Percentiles rank a stretch among this genome's conserved stretches.
Conservation (phyloP, 2,329 filamentous ascomycete species). For the Leptosphaerulina australis region DNA sequence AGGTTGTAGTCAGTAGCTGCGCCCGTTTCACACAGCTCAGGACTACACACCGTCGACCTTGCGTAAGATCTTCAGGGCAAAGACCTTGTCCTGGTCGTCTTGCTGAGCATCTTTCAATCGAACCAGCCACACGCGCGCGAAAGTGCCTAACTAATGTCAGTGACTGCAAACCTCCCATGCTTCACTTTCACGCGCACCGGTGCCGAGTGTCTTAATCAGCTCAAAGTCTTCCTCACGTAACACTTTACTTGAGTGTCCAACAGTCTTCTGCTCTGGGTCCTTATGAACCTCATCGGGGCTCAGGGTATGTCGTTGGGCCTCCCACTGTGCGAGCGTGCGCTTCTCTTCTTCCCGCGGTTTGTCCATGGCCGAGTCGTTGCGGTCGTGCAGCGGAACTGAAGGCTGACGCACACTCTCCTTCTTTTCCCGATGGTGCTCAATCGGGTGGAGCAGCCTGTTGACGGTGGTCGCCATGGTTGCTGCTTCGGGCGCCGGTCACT, state of each 20-base stretch:
- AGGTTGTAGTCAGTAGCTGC: not conserved
- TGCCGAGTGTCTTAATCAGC: constrained; percentile 76
- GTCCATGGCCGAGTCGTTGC: constrained; percentile 45
- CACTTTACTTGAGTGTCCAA: constrained; percentile 55
- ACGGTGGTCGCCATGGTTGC: constrained; percentile 46
- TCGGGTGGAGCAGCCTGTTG: constrained; percentile 47
- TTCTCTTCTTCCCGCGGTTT: constrained; percentile 56
- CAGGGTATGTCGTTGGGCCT: constrained; percentile 52
- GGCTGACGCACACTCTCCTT: constrained; percentile 29
- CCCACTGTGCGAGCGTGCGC: constrained; percentile 54
- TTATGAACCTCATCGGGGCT: constrained; percentile 52
- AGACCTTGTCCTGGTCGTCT: constrained; percentile 69
- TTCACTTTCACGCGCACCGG: constrained; percentile 58
- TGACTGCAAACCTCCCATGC: not conserved
- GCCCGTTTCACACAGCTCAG: too few species aligned
- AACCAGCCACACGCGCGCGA: constrained; percentile 81
- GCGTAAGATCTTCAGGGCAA: constrained; percentile 79
- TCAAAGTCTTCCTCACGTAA: constrained; percentile 67
- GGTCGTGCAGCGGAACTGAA: constrained; percentile 37
- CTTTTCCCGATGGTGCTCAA: constrained; percentile 39
- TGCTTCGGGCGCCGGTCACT: constrained; percentile 15
- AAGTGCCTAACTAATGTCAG: constrained; percentile 64
- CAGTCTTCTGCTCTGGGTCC: constrained; percentile 52
- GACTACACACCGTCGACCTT: constrained; percentile 56
- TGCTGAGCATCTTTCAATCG: constrained; percentile 62